Percentiles rank a stretch among this genome's conserved stretches.
phyloP scores from a whole-genome alignment of 441 rosid species.

The Raphanus hybrid region DNA sequence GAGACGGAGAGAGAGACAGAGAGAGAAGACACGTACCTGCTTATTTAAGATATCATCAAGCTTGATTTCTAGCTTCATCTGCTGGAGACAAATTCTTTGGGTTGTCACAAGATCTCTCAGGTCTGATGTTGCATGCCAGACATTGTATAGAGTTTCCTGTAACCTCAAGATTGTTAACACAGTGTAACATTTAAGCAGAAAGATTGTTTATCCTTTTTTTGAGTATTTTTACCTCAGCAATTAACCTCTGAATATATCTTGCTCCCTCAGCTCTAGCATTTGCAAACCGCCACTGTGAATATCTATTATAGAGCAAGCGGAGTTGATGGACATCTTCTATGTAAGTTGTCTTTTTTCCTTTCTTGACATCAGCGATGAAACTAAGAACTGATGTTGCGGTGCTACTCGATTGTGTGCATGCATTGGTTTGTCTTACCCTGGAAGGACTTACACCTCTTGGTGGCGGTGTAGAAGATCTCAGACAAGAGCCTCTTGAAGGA shows the following conservation, averaged over 20 bases:
- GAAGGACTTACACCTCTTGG: conserved; percentile 65
- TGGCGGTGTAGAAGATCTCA: conserved; percentile 71
- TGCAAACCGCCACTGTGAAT: conserved; percentile 86
- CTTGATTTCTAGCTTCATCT: conserved; percentile 70
- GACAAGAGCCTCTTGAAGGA: conserved; percentile 61
- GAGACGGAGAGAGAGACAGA: conserved; percentile 7
- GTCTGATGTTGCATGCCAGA: conserved; percentile 65
- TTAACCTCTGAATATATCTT: conserved; percentile 63
- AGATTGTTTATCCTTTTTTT: background rate
- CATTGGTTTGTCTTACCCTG: conserved; percentile 48
- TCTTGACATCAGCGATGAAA: conserved; percentile 80
- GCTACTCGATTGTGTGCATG: conserved; percentile 56
- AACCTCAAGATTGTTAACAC: conserved; percentile 36
- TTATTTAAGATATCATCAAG: conserved; percentile 63
- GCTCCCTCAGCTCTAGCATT: conserved; percentile 79
- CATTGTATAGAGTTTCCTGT: conserved; percentile 81
- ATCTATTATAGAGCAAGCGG: conserved; percentile 76
- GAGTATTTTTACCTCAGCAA: conserved; percentile 64
- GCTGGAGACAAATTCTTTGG: conserved; percentile 70
- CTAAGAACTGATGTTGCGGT: conserved; percentile 76
- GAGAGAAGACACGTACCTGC: conserved; percentile 59
- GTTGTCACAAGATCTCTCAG: conserved; percentile 71
- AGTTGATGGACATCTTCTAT: conserved; percentile 91
- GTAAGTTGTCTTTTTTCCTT: conserved; percentile 65
- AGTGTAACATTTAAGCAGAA: background rate